These are phyloP conservation scores for Eucalyptus paniculata DNA, from an alignment of 345 rosid species.

Conservation along the genomic window DNA sequence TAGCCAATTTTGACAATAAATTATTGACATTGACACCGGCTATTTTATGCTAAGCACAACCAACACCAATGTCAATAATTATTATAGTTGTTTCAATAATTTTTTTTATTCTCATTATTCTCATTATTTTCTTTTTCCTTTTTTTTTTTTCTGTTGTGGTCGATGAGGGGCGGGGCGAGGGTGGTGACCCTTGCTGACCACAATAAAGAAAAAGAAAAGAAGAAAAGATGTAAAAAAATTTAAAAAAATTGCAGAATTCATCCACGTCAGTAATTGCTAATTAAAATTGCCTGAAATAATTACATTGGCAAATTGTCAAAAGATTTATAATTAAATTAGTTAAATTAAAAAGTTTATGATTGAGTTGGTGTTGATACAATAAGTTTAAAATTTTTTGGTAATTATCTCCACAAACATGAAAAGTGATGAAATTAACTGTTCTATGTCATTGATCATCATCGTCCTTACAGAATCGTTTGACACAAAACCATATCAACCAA, in stretches of 20 bases:
- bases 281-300: not conserved
- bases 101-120: too few relatives aligned
- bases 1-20: not conserved
- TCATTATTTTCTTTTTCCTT: too few relatives aligned
- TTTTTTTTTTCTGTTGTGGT: not conserved
- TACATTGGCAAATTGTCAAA: not conserved
- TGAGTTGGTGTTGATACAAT: not conserved
- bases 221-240: too few relatives aligned
- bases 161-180: not conserved
- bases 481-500: not conserved
- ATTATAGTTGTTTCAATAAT: not conserved
- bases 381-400: not conserved
- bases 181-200: not conserved
- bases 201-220: not conserved
- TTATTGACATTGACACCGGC: not conserved
- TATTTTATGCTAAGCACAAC: fast-evolving
- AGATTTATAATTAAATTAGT: fast-evolving
- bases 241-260: not conserved
- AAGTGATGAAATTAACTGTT: not conserved
- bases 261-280: not conserved
- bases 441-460: not conserved
- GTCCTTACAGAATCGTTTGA: not conserved
- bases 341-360: fast-evolving
- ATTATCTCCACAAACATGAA: not conserved
- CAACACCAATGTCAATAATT: too few relatives aligned